Evolutionary conservation across 108 stramenopile species (phyloP).

Genomic region (Skeletonema menzelii): DNA sequence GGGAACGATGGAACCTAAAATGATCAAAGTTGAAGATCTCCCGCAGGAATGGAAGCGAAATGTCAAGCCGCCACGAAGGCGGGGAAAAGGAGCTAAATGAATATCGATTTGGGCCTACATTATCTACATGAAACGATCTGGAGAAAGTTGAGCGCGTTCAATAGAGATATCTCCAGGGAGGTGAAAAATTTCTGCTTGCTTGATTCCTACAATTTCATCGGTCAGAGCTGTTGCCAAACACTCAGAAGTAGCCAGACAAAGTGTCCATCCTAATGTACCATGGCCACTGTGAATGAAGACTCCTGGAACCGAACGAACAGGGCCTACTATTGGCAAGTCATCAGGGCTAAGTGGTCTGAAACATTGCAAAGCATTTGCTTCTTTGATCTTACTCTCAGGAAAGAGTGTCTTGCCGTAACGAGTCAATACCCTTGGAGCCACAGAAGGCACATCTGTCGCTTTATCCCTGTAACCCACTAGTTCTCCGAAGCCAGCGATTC

Average conservation of each 20-base stretch:
- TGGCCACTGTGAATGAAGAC: slow-evolving; percentile 57
- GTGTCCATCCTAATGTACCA: slow-evolving; percentile 61
- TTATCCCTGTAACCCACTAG: slow-evolving; percentile 41
- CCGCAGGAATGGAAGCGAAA: slow-evolving; percentile 32
- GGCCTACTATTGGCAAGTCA: slow-evolving; percentile 54
- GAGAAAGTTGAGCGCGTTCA: slow-evolving; percentile 29
- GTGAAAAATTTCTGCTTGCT: slow-evolving; percentile 3
- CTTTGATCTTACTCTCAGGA: slow-evolving; percentile 20
- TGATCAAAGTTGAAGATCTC: slow-evolving; percentile 24
- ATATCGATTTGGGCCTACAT: background rate
- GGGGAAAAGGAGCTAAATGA: background rate
- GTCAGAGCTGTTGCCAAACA: slow-evolving; percentile 51
- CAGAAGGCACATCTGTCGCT: slow-evolving; percentile 33
- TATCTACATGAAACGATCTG: slow-evolving; percentile 30
- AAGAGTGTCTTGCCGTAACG: slow-evolving; percentile 35
- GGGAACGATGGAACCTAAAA: slow-evolving; percentile 8
- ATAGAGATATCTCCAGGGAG: slow-evolving; percentile 35
- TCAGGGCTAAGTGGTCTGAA: slow-evolving; percentile 61
- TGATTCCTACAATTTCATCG: slow-evolving; percentile 21
- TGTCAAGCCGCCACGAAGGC: slow-evolving; percentile 16
- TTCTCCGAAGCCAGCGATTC: slow-evolving; percentile 55
- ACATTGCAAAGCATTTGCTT: slow-evolving; percentile 35
- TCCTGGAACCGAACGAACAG: slow-evolving; percentile 30
- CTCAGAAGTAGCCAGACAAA: slow-evolving; percentile 47
- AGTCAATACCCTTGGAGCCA: slow-evolving; percentile 37